These are phyloP conservation scores for Fusarium praegraminearum DNA, from an alignment of 2,329 filamentous ascomycete genomes.

Conservation along the genomic window DNA sequence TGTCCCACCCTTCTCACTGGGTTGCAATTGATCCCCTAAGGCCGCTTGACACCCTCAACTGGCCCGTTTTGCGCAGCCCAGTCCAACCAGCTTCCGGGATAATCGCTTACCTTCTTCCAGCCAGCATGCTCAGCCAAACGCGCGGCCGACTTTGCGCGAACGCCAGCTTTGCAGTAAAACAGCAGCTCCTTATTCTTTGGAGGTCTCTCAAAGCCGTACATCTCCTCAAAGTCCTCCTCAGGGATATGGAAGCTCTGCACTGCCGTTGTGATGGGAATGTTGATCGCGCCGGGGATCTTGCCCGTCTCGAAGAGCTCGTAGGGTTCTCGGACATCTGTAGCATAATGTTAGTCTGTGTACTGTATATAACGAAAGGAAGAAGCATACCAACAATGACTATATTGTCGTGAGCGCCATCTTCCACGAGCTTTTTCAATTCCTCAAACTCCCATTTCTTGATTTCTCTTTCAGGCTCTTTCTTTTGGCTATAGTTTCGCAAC, in stretches of 20 bases:
- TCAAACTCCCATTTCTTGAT: conserved; percentile 62
- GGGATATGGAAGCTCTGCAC: conserved; percentile 84
- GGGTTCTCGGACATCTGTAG: conserved; percentile 78
- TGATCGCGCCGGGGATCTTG: conserved; percentile 82
- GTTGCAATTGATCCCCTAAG: conserved; percentile 44
- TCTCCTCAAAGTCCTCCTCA: conserved; percentile 82
- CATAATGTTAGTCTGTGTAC: not conserved
- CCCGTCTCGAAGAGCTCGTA: conserved; percentile 72
- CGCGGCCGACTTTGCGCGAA: conserved; percentile 83
- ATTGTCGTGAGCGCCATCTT: conserved; percentile 41
- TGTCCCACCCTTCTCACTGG: not conserved
- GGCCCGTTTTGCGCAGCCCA: conserved; percentile 81
- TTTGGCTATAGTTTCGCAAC: conserved; percentile 29
- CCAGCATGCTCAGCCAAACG: conserved; percentile 81
- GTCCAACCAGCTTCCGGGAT: conserved; percentile 82
- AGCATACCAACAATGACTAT: conserved; percentile 62
- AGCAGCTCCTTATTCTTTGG: conserved; percentile 70
- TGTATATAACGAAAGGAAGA: not conserved
- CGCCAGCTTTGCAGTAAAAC: conserved; percentile 94
- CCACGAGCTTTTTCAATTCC: conserved; percentile 58
- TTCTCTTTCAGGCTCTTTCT: conserved; percentile 34
- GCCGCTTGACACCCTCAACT: conserved; percentile 49
- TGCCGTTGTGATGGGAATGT: conserved; percentile 81
- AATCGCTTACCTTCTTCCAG: conserved; percentile 78
- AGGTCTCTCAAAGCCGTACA: conserved; percentile 82